Base-by-base conservation (phyloP, 805 yeast species). In the Barnettozyma pratensis region DNA sequence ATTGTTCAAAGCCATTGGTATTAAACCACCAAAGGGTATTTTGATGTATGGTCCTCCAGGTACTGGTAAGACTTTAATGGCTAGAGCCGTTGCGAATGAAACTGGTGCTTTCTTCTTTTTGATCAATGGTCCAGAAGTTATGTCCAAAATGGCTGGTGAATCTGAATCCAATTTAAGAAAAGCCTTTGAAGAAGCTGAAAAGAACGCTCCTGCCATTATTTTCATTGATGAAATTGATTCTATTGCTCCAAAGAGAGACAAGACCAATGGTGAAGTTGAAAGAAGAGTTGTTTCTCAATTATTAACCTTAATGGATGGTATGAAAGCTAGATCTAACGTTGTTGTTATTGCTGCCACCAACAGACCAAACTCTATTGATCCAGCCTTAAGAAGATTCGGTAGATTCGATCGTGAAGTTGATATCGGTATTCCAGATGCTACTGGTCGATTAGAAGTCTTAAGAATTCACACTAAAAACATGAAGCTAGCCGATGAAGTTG, bases 81-180 rank as follows among this genome's bases (percentile, higher is more conserved):
- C 99, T 2, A 84, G 99, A 68, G 99, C 99, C n/a, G 99, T 94
- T 46, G 99, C 99, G 42, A 94, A 94, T 63, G 98, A 94, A 72
- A 94, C 99, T 27, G 99, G 99, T 65, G 99, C 99, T 1, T 94
- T 94, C 69, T 94, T 94, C 80, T 94, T 94, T 69, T 79, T 94
- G 62, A 94, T 94, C 70, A 94, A 94, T 67, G 99, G 99, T 70
- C 99, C 99, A 8, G 99, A 94, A 72, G 96, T 94, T 64, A 94
- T 94, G 99, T 91, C 98, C 48, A 94, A 94, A 74, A 94, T 94
- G 99, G 99, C 99, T 45, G 99, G 99, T 76, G 99, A 94, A 73
- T 87, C 96, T 14, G 99, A 94, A 74, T 87, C 96, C 35, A 94
- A 94, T 64, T 76, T 94, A 69, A 83, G 99, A 76, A 91, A 91